phyloP scores from a whole-genome alignment of 768 basidiomycete genomes.

The Cubamyces lactineus region DNA sequence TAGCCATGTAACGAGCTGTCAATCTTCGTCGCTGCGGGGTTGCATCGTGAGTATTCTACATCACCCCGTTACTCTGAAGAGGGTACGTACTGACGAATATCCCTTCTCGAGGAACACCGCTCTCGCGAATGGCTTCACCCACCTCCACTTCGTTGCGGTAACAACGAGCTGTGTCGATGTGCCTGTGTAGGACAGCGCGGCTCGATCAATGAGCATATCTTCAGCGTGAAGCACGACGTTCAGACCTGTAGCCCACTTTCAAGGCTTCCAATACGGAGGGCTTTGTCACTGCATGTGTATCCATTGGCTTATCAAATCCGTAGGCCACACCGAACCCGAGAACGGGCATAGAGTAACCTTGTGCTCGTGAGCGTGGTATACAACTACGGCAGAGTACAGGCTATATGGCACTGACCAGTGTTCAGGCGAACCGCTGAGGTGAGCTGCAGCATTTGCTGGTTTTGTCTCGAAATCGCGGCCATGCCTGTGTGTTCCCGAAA shows the following conservation, averaged over 20 bases:
- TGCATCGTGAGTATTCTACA: too few species aligned
- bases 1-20: conserved; percentile 62
- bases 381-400: too few species aligned
- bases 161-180: conserved; percentile 72
- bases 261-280: conserved; percentile 63
- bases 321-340: conserved; percentile 74
- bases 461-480: too few species aligned
- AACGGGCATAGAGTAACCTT: conserved; percentile 52
- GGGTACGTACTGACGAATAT: conserved; percentile 71
- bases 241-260: conserved; percentile 61
- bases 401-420: too few species aligned
- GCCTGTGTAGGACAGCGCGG: conserved; percentile 44
- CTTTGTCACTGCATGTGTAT: conserved; percentile 32
- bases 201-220: background rate
- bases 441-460: too few species aligned
- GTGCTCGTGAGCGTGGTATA: too few species aligned
- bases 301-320: conserved; percentile 47
- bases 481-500: too few species aligned
- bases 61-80: too few species aligned
- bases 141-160: conserved; percentile 70
- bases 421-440: too few species aligned
- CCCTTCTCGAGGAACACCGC: conserved; percentile 57
- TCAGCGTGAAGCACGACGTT: background rate
- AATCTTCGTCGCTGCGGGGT: conserved; percentile 64
- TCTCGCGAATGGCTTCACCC: conserved; percentile 59